A percentile compares a stretch with the other conserved stretches of the same genome.
Conservation (phyloP, 352 stramenopile species). For the Elongisporangium senticosum region DNA sequence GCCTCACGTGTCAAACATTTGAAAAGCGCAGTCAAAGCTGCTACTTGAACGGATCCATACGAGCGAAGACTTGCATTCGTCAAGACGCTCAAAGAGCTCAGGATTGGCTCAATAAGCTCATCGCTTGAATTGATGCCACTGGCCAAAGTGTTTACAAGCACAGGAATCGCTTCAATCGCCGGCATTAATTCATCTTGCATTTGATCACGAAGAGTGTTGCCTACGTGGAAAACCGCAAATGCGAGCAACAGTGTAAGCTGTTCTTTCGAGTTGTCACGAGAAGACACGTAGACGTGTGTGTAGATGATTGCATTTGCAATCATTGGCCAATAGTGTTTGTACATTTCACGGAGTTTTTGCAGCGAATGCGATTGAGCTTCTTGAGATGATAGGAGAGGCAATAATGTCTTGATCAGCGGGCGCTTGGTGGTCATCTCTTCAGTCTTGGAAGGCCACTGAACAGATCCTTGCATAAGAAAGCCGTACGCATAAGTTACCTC, state of each 20-base stretch:
- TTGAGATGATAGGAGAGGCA: slow-evolving; percentile 18
- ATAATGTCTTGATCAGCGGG: slow-evolving; percentile 15
- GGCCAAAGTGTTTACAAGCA: slow-evolving; percentile 19
- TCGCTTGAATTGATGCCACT: not conserved
- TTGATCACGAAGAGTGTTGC: slow-evolving; percentile 32
- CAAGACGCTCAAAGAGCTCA: slow-evolving; percentile 24
- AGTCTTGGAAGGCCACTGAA: slow-evolving; percentile 19
- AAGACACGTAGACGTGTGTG: slow-evolving; percentile 21
- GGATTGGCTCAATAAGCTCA: slow-evolving; percentile 4
- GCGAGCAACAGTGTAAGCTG: slow-evolving; percentile 24
- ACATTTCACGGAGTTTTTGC: slow-evolving; percentile 25
- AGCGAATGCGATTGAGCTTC: slow-evolving; percentile 3
- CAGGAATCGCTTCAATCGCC: slow-evolving; percentile 27
- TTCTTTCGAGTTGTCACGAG: not conserved
- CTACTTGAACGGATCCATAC: slow-evolving; percentile 20
- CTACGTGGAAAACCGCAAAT: slow-evolving; percentile 40
- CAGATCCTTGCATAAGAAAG: slow-evolving; percentile 38
- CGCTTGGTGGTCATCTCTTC: slow-evolving; percentile 7
- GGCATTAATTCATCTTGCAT: slow-evolving; percentile 32
- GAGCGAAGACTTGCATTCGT: slow-evolving; percentile 34
- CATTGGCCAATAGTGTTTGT: slow-evolving; percentile 54
- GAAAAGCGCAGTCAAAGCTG: slow-evolving; percentile 36
- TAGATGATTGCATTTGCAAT: slow-evolving; percentile 41
- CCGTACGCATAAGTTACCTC: slow-evolving; percentile 39
- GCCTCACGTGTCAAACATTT: slow-evolving; percentile 33